Percentiles rank a stretch among this genome's conserved stretches.
Conservation (phyloP, 352 stramenopile species). For the Pythium apleroticum region DNA sequence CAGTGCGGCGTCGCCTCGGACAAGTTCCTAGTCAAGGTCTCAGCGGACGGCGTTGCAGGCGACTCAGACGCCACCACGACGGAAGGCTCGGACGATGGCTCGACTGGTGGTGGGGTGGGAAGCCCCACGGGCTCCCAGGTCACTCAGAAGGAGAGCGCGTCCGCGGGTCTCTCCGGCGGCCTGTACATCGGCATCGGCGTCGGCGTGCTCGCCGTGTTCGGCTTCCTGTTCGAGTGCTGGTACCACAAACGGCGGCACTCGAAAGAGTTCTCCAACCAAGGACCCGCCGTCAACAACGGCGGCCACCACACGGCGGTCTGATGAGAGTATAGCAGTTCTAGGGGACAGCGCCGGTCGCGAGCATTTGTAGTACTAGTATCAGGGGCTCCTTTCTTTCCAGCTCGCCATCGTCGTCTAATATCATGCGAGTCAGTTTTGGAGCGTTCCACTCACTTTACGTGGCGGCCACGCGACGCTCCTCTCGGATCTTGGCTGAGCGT, state of each 20-base stretch:
- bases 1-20: constrained; percentile 22
- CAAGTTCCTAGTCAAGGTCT: constrained; percentile 11
- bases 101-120: not conserved
- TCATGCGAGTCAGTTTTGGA: constrained; percentile 9
- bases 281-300: not conserved
- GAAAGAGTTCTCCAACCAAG: constrained; percentile 10
- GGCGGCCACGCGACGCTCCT: constrained; percentile 32
- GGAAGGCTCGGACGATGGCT: constrained; percentile 11
- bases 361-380: constrained; percentile 26
- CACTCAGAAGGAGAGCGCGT: constrained; percentile 50
- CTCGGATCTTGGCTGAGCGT: constrained; percentile 66
- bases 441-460: not conserved
- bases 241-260: constrained; percentile 70
- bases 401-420: constrained; percentile 17
- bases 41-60: not conserved
- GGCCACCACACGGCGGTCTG: constrained; percentile 1
- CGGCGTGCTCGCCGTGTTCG: constrained; percentile 53
- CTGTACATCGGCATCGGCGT: constrained; percentile 72
- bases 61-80: not conserved
- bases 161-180: constrained; percentile 64
- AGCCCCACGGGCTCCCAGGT: constrained; percentile 15
- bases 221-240: constrained; percentile 71
- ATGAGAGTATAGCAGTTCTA: not conserved
- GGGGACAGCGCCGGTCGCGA: not conserved
- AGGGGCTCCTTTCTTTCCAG: not conserved